phyloP scores from a whole-genome alignment of 768 basidiomycete species.

The Punctularia strigosozonata region DNA sequence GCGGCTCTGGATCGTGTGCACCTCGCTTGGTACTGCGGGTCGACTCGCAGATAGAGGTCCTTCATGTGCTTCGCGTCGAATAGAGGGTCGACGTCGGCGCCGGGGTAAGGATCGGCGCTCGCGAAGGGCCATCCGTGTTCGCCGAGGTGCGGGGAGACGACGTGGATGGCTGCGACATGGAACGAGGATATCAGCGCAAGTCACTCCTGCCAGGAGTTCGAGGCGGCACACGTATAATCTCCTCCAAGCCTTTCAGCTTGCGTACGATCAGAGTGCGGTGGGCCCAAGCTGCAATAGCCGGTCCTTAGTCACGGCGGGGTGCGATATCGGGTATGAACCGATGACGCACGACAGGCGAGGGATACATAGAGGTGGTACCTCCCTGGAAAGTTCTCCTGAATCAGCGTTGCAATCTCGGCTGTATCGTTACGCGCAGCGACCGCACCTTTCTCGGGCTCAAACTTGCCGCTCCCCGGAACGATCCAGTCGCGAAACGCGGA shows the following conservation, averaged over 20 bases:
- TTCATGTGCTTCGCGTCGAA: constrained; percentile 60
- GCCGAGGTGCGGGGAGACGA: constrained; percentile 84
- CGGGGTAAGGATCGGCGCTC: constrained; percentile 52
- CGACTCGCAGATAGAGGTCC: constrained; percentile 74
- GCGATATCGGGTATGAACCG: neutral
- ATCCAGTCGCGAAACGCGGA: constrained; percentile 46
- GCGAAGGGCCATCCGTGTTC: constrained; percentile 82
- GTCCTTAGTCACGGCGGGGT: neutral
- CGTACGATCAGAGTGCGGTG: constrained; percentile 81
- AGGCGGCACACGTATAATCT: constrained; percentile 52
- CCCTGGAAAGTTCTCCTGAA: neutral
- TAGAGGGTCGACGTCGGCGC: constrained; percentile 62
- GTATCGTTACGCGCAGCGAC: neutral
- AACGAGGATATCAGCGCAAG: constrained; percentile 1
- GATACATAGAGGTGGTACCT: constrained; percentile 88
- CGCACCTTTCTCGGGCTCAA: constrained; percentile 67
- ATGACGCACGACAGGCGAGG: constrained; percentile 66
- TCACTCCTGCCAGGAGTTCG: neutral
- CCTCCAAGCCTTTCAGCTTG: constrained; percentile 86
- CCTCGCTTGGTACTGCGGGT: constrained; percentile 65
- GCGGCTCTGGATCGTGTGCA: constrained; percentile 10
- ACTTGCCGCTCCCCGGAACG: constrained; percentile 43
- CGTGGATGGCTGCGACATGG: constrained; percentile 14
- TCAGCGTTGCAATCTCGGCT: neutral
- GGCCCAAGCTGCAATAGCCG: constrained; percentile 64